These are phyloP conservation scores for Chytriomyces confervae DNA, from an alignment of 192 early-diverging fungal genomes.

Conservation along the genomic window DNA sequence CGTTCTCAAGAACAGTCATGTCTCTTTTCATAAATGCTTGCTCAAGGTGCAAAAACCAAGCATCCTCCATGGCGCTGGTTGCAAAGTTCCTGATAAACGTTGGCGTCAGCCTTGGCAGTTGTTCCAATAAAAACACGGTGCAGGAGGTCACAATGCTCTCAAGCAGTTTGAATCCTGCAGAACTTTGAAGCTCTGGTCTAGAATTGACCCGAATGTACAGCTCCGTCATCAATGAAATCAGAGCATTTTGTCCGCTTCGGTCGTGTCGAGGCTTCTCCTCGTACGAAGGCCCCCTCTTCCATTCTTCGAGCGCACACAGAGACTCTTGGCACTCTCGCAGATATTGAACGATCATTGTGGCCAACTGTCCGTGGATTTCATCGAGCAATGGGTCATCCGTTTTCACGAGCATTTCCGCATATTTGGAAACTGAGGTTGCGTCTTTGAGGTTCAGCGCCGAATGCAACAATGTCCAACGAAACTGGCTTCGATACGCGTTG, in stretches of 20 bases:
- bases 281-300: not conserved
- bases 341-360: not conserved
- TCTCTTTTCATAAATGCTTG: not conserved
- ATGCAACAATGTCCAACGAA: not conserved
- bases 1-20: not conserved
- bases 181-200: not conserved
- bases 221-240: not conserved
- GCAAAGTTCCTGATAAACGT: not conserved
- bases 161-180: not conserved
- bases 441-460: not conserved
- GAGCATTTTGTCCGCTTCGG: not conserved
- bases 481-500: slow-evolving; percentile 1
- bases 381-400: not conserved
- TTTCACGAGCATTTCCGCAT: not conserved
- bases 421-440: not conserved
- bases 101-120: not conserved
- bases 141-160: not conserved
- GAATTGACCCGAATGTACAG: not conserved
- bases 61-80: not conserved
- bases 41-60: not conserved
- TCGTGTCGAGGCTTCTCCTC: not conserved
- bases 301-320: not conserved
- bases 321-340: not conserved
- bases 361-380: not conserved
- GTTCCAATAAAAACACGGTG: not conserved